Percentiles rank a stretch among this genome's conserved stretches.
These are phyloP conservation scores for Alternaria sp. DNA, from an alignment of 2,329 filamentous ascomycete species.

Conservation along the genomic window DNA sequence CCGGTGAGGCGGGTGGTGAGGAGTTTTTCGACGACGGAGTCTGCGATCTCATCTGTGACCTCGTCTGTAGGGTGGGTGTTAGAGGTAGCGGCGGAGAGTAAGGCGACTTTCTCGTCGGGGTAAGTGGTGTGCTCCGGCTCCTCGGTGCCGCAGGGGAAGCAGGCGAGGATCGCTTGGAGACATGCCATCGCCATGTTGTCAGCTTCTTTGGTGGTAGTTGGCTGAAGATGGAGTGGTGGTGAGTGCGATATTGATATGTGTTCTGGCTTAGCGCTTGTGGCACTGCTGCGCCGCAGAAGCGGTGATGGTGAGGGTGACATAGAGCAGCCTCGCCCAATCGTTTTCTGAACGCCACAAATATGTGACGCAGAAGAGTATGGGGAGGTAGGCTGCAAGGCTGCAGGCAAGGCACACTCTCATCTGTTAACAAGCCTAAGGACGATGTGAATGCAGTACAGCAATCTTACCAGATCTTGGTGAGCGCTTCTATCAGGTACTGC, in stretches of 20 bases:
- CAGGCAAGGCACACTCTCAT: neutral
- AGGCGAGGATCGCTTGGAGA: slow-evolving; percentile 21
- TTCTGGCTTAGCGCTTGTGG: slow-evolving; percentile 5
- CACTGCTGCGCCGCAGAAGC: slow-evolving; percentile 10
- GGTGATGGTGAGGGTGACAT: neutral
- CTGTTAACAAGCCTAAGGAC: neutral
- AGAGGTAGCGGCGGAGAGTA: neutral
- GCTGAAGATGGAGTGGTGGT: neutral
- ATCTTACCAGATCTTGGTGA: neutral
- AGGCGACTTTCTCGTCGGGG: slow-evolving; percentile 21
- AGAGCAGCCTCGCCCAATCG: neutral
- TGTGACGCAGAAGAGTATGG: neutral
- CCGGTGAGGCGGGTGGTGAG: slow-evolving; percentile 22
- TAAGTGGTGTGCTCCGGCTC: neutral
- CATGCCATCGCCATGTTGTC: slow-evolving; percentile 10
- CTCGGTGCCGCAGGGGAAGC: slow-evolving; percentile 12
- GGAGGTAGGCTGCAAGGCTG: neutral
- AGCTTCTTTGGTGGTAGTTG: neutral
- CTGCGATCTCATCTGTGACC: slow-evolving; percentile 11
- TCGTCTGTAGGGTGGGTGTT: too few relatives aligned
- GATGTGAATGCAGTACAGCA: neutral
- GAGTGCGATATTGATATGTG: slow-evolving; percentile 1
- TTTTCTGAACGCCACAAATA: neutral
- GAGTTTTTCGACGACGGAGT: slow-evolving; percentile 27
- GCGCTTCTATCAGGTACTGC: neutral